A percentile compares a stretch with the other conserved stretches of the same genome.
Evolutionary conservation across 2,329 filamentous ascomycete genomes (phyloP).

Genomic region (Botrytis fragariae): DNA sequence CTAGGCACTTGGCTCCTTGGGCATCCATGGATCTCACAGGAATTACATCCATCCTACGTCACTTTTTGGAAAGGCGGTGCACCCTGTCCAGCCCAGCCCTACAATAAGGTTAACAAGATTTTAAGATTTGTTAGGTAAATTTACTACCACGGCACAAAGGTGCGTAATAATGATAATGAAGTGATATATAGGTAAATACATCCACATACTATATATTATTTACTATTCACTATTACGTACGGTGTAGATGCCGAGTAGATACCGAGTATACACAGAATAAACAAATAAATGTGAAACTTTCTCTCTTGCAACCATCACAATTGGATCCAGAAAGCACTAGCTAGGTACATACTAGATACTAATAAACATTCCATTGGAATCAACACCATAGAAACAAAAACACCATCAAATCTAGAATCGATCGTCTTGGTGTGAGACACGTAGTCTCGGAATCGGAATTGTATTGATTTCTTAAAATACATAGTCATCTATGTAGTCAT

Average conservation of each 20-base stretch:
- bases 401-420: neutral
- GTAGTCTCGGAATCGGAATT: slow-evolving; percentile 32
- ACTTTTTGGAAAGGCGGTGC: neutral
- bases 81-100: neutral
- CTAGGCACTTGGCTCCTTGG: too few species aligned
- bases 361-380: too few species aligned
- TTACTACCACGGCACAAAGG: neutral
- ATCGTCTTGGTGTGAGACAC: slow-evolving; percentile 25
- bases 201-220: too few species aligned
- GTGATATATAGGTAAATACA: too few species aligned
- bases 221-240: too few species aligned
- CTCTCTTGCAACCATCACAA: too few species aligned
- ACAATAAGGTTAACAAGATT: neutral
- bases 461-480: slow-evolving; percentile 24
- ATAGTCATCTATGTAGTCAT: slow-evolving; percentile 19
- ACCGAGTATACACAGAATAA: neutral
- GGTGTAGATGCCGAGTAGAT: too few species aligned
- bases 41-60: slow-evolving; percentile 4
- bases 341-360: too few species aligned
- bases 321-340: too few species aligned
- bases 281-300: neutral
- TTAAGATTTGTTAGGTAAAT: too few species aligned
- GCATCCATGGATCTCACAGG: too few species aligned
- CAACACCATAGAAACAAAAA: neutral
- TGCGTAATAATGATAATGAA: too few species aligned